phyloP scores from a whole-genome alignment of 2,329 filamentous ascomycete genomes.

The Ilyonectria sp. region DNA sequence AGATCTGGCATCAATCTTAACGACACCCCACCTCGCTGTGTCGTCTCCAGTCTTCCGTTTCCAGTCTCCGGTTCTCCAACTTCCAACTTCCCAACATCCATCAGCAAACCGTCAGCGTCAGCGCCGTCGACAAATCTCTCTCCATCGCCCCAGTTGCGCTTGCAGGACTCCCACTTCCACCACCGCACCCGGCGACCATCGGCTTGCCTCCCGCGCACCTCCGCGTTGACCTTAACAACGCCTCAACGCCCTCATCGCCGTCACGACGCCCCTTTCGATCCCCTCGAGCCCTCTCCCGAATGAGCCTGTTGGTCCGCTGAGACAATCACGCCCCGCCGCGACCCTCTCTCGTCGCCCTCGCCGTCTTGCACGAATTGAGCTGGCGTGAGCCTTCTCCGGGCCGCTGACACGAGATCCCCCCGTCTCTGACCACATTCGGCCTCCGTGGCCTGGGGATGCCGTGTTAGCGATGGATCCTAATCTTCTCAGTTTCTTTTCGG shows the following conservation, averaged over 20 bases:
- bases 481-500: conserved; percentile 50
- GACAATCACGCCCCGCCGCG: conserved; percentile 19
- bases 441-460: conserved; percentile 48
- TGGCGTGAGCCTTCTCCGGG: conserved; percentile 33
- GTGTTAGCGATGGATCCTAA: conserved; percentile 51
- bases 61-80: conserved; percentile 21
- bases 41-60: conserved; percentile 13
- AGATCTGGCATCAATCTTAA: conserved; percentile 42
- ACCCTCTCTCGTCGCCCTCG: conserved; percentile 8
- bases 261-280: conserved; percentile 40
- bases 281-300: conserved; percentile 25
- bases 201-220: conserved; percentile 37
- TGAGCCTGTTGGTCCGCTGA: conserved; percentile 29
- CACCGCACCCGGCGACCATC: conserved; percentile 22
- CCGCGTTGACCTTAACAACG: conserved; percentile 41
- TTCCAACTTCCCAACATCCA: conserved; percentile 25
- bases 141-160: conserved; percentile 24
- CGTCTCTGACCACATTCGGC: conserved; percentile 40
- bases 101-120: conserved; percentile 26
- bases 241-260: conserved; percentile 32
- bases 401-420: conserved; percentile 43
- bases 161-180: conserved; percentile 30
- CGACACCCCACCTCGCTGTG: conserved; percentile 43
- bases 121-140: conserved; percentile 2
- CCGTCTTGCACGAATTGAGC: conserved; percentile 39